Percentiles rank a stretch among this genome's conserved stretches.
Conservation (phyloP, 441 rosid species). For the Rhodomyrtus psidioides region DNA sequence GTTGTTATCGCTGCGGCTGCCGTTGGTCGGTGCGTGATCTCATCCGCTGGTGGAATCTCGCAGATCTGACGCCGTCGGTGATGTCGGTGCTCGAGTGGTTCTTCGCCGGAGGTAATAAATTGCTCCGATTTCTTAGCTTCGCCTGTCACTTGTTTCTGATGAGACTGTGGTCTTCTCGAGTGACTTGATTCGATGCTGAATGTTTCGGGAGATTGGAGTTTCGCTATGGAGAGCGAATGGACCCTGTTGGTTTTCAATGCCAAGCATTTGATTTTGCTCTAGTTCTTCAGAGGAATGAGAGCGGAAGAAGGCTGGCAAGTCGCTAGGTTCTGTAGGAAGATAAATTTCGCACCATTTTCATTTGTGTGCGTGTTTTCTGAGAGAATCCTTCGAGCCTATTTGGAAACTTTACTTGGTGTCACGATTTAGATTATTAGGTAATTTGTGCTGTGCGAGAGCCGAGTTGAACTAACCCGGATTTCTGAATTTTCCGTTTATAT, state of each 20-base stretch:
- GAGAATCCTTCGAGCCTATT: neutral
- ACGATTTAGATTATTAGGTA: neutral
- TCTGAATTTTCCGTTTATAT: neutral
- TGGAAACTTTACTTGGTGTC: neutral
- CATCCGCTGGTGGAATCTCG: conserved; percentile 23
- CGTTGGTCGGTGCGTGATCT: conserved; percentile 22
- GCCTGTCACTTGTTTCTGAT: neutral
- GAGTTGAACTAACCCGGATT: neutral
- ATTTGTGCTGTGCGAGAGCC: neutral
- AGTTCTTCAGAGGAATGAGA: neutral
- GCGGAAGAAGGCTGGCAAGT: neutral
- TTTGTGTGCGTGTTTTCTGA: neutral
- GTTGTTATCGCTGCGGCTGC: conserved; percentile 2
- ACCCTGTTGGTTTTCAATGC: neutral
- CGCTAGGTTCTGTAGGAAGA: neutral
- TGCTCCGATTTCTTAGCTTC: neutral
- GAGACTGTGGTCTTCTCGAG: neutral
- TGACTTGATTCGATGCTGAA: neutral
- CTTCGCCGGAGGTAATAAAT: conserved; percentile 21
- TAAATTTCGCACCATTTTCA: neutral
- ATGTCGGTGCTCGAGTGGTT: conserved; percentile 42
- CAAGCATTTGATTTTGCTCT: neutral
- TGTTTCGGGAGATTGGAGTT: neutral
- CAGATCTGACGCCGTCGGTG: conserved; percentile 56
- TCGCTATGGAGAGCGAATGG: neutral